These are phyloP conservation scores for Alternaria metachromatica DNA, from an alignment of 2,329 filamentous ascomycete species.

Conservation along the genomic window DNA sequence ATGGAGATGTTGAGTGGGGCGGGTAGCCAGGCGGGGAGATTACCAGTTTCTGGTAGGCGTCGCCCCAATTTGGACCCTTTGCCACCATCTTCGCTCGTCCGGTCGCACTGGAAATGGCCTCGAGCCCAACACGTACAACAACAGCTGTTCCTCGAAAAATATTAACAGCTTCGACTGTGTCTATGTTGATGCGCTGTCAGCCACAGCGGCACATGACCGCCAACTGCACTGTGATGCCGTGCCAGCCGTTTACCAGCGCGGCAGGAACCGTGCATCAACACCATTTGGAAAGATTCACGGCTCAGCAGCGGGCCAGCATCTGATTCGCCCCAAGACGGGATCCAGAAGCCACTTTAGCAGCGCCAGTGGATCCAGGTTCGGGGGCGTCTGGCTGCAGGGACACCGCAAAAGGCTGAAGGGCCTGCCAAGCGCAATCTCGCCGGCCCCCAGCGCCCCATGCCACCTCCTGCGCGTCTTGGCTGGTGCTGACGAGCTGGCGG, in stretches of 20 bases:
- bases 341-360: slow-evolving; percentile 13
- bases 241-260: slow-evolving; percentile 3
- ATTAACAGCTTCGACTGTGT: neutral
- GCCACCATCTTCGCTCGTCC: neutral
- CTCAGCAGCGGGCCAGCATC: slow-evolving; percentile 5
- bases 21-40: slow-evolving; percentile 5
- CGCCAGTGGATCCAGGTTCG: slow-evolving; percentile 20
- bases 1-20: neutral
- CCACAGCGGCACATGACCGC: neutral
- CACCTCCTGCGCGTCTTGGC: slow-evolving; percentile 27
- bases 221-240: slow-evolving; percentile 1
- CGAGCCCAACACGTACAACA: neutral
- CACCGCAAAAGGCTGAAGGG: slow-evolving; percentile 22
- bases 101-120: neutral
- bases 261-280: slow-evolving; percentile 2
- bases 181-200: neutral
- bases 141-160: neutral
- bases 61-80: slow-evolving; percentile 8
- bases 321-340: slow-evolving; percentile 15
- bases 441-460: slow-evolving; percentile 22
- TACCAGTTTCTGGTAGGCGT: neutral
- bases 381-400: slow-evolving; percentile 16
- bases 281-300: neutral
- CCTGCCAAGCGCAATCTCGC: slow-evolving; percentile 36
- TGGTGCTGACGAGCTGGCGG: slow-evolving; percentile 26